Base-by-base conservation (phyloP, 805 yeast genomes). In the Wickerhamomyces tratensis region DNA sequence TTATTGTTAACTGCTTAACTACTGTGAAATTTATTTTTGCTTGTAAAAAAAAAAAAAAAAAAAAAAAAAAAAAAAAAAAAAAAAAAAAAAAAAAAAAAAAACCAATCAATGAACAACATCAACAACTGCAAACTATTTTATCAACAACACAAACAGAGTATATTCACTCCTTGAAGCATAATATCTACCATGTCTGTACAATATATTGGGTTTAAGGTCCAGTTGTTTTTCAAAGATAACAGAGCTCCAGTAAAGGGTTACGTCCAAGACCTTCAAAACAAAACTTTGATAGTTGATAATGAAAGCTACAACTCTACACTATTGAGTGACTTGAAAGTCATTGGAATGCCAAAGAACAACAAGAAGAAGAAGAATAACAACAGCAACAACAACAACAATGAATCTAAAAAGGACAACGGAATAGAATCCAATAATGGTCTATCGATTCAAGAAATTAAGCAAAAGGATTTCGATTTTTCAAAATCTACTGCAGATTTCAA, bases 401-500 rank as follows among this genome's bases (percentile, higher is more conserved):
- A 37, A 13, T 36, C 39, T 7, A 41, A 39, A 6, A 31, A 33
- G 15, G 39, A 37, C 38, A 46, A 40, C 33, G 53, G 45, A 45
- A 46, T 38, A 44, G 43, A 37, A 9, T 40, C 20, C n/a, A 26
- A 33, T 14, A 14, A 47, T 45, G 27, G 35, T 39, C 25, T 8
- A n/a, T 15, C 38, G 44, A 70, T 77, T 31, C 49, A 63, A 43
- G 63, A 67, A 45, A 71, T 76, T 57, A 69, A 76, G 49, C 47
- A 61, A 15, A 71, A 67, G 25, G 96, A 87, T 48, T 89, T 89
- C 62, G 96, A 89, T 59, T 89, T 89, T 61, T 86, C 77, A 43
- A 80, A 86, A 12, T 86, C 84, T 56, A 69, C 89, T 48, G 81
- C 81, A 25, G 77, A 79, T 68, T 89, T 89, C 54, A 93, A 89